A percentile compares a stretch with the other conserved stretches of the same genome.
These are phyloP conservation scores for Noccaea caerulescens DNA, from an alignment of 345 rosid genomes.

Conservation along the genomic window DNA sequence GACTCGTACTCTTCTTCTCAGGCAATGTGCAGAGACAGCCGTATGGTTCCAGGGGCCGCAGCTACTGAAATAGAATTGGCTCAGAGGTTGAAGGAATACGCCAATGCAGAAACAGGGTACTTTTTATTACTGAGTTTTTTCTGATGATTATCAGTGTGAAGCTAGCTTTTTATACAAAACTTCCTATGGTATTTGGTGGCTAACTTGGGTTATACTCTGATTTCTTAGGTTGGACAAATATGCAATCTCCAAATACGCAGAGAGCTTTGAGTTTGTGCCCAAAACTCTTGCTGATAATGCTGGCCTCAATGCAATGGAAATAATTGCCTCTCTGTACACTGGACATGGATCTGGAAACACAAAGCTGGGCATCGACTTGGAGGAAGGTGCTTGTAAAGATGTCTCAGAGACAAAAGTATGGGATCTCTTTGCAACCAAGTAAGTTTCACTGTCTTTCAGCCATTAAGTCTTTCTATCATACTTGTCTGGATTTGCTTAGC, in stretches of 20 bases:
- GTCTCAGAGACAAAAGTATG: constrained; percentile 65
- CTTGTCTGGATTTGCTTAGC: neutral
- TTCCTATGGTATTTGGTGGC: constrained; percentile 1
- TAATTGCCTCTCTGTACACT: constrained; percentile 86
- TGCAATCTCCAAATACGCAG: constrained; percentile 93
- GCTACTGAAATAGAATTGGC: constrained; percentile 97
- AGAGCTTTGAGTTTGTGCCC: constrained; percentile 97
- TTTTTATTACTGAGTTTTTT: neutral
- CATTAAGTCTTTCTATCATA: neutral
- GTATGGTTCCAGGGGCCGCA: constrained; percentile 92
- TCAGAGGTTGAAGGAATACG: constrained; percentile 87
- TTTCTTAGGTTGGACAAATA: constrained; percentile 80
- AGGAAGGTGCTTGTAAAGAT: constrained; percentile 79
- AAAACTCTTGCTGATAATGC: constrained; percentile 92
- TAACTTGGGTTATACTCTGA: neutral
- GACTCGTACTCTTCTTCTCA: constrained; percentile 40
- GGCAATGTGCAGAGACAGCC: constrained; percentile 99
- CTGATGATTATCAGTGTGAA: constrained; percentile 5
- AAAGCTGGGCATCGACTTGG: constrained; percentile 90
- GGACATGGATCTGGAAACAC: constrained; percentile 89
- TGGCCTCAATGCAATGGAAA: constrained; percentile 94
- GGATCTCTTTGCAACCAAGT: constrained; percentile 96
- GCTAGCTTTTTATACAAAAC: constrained; percentile 11
- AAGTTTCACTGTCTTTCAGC: constrained; percentile 32
- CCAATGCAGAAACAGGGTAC: constrained; percentile 94